Evolutionary conservation across 192 early-diverging fungal genomes (phyloP).

Genomic region (Coemansia sp.): DNA sequence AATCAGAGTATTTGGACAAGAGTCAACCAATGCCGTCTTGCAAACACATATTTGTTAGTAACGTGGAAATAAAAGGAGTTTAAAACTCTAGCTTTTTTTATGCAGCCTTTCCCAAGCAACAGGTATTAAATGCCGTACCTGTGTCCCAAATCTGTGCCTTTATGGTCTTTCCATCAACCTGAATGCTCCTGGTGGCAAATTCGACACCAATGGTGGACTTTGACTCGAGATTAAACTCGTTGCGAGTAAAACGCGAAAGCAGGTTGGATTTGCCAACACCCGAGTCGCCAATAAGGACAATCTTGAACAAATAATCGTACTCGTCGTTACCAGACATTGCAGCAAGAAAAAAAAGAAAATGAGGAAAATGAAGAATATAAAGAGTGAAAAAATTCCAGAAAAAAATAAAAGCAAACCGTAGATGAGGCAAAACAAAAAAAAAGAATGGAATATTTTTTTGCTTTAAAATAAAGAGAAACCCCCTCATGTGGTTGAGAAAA

Average conservation of each 20-base stretch:
- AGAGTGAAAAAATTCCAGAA: background rate
- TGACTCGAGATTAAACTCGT: conserved; percentile 98
- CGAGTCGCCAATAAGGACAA: conserved; percentile 92
- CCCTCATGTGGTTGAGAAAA: background rate
- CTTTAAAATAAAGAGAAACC: background rate
- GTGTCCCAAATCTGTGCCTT: conserved; percentile 99
- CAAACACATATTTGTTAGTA: conserved; percentile 5
- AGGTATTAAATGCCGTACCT: conserved; percentile 54
- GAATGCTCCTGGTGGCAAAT: conserved; percentile 94
- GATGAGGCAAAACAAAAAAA: conserved; percentile 4
- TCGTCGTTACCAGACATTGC: conserved; percentile 61
- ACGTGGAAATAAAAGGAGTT: background rate
- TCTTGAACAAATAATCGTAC: conserved; percentile 90
- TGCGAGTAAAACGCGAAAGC: conserved; percentile 92
- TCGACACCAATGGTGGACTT: conserved; percentile 99
- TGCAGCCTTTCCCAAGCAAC: background rate
- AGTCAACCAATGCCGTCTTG: no score
- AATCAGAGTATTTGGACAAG: no score
- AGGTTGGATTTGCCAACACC: conserved; percentile 99
- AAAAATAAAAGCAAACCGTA: conserved; percentile 5
- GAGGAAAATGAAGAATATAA: conserved; percentile 12
- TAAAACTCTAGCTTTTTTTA: conserved; percentile 18
- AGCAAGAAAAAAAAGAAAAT: conserved; percentile 9
- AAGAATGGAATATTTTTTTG: no score
- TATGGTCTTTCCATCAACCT: conserved; percentile 96